Conservation (phyloP, 192 early-diverging fungal genomes). For the Rhizophagus clarus region DNA sequence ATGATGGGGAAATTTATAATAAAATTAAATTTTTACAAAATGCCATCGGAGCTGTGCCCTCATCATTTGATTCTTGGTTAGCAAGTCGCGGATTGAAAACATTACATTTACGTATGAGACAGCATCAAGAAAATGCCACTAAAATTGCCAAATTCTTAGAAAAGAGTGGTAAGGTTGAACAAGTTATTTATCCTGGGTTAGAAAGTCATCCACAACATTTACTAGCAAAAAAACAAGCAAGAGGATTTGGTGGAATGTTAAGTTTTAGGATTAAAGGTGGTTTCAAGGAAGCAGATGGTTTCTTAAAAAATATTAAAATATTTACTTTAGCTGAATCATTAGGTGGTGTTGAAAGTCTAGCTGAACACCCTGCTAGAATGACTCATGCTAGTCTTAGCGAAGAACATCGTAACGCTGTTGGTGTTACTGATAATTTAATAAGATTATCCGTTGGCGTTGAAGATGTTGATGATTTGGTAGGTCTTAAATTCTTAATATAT, state of each 20-base stretch:
- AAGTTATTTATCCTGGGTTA: conserved; percentile 95
- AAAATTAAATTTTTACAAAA: conserved; percentile 94
- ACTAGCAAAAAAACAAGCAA: conserved; percentile 85
- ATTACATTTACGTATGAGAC: conserved; percentile 91
- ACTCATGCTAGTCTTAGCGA: conserved; percentile 90
- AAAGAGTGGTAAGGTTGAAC: conserved; percentile 67
- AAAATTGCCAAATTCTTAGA: conserved; percentile 82
- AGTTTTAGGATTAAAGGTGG: conserved; percentile 89
- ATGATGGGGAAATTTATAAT: conserved; percentile 67
- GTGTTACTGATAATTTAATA: conserved; percentile 93
- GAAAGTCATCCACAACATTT: conserved; percentile 88
- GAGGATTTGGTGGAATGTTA: conserved; percentile 96
- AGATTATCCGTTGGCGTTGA: conserved; percentile 94
- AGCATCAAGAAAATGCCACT: conserved; percentile 84
- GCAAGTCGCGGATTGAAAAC: conserved; percentile 96
- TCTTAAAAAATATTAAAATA: conserved; percentile 76
- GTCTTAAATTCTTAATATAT: too few relatives aligned
- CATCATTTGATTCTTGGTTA: conserved; percentile 96
- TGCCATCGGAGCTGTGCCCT: conserved; percentile 94
- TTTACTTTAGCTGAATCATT: conserved; percentile 97
- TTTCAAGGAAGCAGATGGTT: conserved; percentile 77
- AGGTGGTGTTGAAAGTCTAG: conserved; percentile 93
- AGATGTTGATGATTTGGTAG: conserved; percentile 79
- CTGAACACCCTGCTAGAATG: conserved; percentile 94
- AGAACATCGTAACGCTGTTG: conserved; percentile 81